phyloP scores from a whole-genome alignment of 108 stramenopile species.

The Cyclotella kingstonii region DNA sequence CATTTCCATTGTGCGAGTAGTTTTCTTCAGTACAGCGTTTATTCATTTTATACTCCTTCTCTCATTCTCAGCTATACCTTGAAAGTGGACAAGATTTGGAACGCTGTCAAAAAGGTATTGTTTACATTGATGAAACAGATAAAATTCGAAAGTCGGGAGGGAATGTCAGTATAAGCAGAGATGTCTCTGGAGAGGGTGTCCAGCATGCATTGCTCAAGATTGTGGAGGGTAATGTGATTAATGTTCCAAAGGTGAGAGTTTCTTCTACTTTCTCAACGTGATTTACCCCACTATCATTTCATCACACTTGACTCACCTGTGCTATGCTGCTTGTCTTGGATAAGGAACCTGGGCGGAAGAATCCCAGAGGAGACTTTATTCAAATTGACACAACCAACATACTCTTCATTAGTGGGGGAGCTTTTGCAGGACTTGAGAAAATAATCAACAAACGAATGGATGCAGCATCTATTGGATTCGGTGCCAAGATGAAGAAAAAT shows the following conservation, averaged over 20 bases:
- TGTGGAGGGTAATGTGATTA: conserved; percentile 97
- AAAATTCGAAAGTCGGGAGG: conserved; percentile 93
- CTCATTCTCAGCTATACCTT: conserved; percentile 65
- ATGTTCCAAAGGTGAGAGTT: conserved; percentile 98
- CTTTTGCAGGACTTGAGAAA: conserved; percentile 94
- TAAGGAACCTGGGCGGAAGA: conserved; percentile 89
- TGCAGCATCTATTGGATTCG: conserved; percentile 94
- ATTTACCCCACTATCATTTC: too few relatives aligned
- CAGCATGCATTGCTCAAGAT: conserved; percentile 98
- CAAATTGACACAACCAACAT: conserved; percentile 98
- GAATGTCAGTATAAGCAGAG: conserved; percentile 94
- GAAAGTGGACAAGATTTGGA: conserved; percentile 95
- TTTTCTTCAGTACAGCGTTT: too few relatives aligned
- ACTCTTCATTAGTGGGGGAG: conserved; percentile 97
- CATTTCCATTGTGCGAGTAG: neutral
- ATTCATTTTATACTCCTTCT: neutral
- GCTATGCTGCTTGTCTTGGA: too few relatives aligned
- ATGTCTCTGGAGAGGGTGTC: conserved; percentile 96
- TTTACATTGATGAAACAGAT: conserved; percentile 94
- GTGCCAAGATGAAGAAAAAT: conserved; percentile 92
- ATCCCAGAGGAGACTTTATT: conserved; percentile 92
- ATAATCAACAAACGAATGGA: conserved; percentile 92
- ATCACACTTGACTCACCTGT: too few relatives aligned
- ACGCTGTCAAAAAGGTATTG: conserved; percentile 89
- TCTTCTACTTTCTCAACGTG: too few relatives aligned